Percentiles rank a stretch among this genome's conserved stretches.
phyloP scores from a whole-genome alignment of 345 rosid species.

The Jatropha curcas region DNA sequence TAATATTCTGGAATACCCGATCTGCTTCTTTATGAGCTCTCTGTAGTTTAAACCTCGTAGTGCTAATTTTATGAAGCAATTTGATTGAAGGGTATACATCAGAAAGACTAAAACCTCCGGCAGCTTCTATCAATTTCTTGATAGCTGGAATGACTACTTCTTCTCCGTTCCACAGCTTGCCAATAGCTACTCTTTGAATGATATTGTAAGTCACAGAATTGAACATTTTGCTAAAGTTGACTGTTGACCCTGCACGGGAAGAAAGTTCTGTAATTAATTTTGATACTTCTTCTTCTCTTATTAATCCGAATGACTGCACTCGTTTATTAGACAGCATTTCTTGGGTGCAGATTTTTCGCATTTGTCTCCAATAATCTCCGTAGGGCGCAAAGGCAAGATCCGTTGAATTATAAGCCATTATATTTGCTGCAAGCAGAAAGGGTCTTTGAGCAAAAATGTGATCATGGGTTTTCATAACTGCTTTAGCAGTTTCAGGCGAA shows the following conservation, averaged over 20 bases:
- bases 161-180: slow-evolving; percentile 8
- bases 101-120: slow-evolving; percentile 3
- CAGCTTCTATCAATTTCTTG: background rate
- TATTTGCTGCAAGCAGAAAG: background rate
- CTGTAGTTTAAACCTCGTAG: background rate
- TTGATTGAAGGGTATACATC: slow-evolving; percentile 8
- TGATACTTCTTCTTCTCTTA: too few species aligned
- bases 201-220: background rate
- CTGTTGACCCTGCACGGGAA: background rate
- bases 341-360: background rate
- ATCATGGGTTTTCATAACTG: slow-evolving; percentile 9
- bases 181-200: background rate
- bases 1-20: slow-evolving; percentile 1
- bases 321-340: background rate
- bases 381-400: background rate
- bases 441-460: slow-evolving; percentile 4
- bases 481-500: slow-evolving; percentile 12
- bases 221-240: slow-evolving; percentile 4
- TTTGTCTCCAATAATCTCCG: slow-evolving; percentile 6
- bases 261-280: background rate
- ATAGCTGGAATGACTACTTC: background rate
- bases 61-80: background rate
- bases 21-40: background rate
- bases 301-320: too few species aligned
- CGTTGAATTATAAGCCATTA: background rate